Conservation (phyloP, 2,329 filamentous ascomycete genomes). For the Clarireedia homoeocarpa region DNA sequence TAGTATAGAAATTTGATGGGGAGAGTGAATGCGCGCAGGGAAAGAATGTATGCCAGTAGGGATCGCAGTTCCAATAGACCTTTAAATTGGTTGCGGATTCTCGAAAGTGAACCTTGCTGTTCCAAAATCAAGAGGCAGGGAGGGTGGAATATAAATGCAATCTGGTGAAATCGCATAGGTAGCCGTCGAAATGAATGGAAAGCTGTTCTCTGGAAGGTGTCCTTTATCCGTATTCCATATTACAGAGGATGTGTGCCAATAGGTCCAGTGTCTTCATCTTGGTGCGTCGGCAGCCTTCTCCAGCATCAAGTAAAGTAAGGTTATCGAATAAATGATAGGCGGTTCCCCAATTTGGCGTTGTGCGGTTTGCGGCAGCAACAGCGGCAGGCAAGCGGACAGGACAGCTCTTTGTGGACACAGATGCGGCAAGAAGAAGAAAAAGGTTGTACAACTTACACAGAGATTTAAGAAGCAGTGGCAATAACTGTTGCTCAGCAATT, state of each 20-base stretch:
- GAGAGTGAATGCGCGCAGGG: background rate
- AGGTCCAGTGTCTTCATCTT: background rate
- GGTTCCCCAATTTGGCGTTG: background rate
- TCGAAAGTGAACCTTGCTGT: background rate
- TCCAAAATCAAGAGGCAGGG: background rate
- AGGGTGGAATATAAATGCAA: background rate
- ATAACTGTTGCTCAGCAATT: background rate
- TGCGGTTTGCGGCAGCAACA: background rate
- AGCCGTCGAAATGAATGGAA: no score
- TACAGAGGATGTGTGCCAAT: no score
- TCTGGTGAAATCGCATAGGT: background rate
- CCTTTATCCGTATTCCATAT: no score
- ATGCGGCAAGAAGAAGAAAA: background rate
- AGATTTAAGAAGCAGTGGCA: background rate
- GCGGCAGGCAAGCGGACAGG: background rate
- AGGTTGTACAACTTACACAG: constrained; percentile 4
- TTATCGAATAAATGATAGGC: background rate
- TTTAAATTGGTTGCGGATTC: no score
- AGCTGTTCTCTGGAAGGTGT: no score
- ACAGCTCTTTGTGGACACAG: background rate
- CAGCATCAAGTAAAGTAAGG: no score
- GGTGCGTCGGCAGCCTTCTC: background rate
- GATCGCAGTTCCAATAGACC: background rate
- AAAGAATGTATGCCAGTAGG: background rate
- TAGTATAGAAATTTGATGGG: background rate